Base-by-base conservation (phyloP, 805 yeast genomes). In the Osmozyma mogii region DNA sequence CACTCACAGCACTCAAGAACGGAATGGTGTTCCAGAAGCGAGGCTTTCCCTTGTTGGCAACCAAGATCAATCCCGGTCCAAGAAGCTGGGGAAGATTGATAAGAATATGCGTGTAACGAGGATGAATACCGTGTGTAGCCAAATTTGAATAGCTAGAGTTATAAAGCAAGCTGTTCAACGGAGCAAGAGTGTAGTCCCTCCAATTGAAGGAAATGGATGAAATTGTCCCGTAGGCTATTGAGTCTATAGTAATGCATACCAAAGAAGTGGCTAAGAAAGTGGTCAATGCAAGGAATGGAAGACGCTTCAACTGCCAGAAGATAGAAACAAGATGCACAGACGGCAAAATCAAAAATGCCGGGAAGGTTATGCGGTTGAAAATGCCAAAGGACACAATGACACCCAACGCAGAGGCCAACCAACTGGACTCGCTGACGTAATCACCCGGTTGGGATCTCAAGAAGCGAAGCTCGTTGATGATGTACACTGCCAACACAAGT, bases 301-400 rank as follows among this genome's bases (percentile, higher is more conserved):
- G 34, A 7, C 47, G 34, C 35, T 55, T 55, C 44, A 68, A 57
- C 15, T 29, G 42, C 27, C 56, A 29, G 32, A 70, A 59, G 40
- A 61, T 73, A 34, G 57, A 59, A 10, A 71, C 23, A 4, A 80
- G 47, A 25, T 54, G 64, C 21, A 68, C 24, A 0, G 66, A 45
- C 1, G 97, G 97, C 3, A 84, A 31, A 0, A 78, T 25, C 23
- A 94, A 45, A 61, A 84, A 92, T 0, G 78, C 82, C 0, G 75
- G 65, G 46, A 89, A 89, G 0, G 96, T 85, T 16, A 85, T 70
- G 42, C 98, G 63, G 52, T 88, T 92, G 61, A 88, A 89, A 0
- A 72, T 39, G 0, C 97, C 98, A 15, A 87, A 26, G 0, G 79
- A 60, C 1, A 75, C 44, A 0, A 80, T 24, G 4, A 18, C 17